Percentiles rank a stretch among this genome's conserved stretches.
Evolutionary conservation across 1,284 basidiomycete genomes (phyloP).

Genomic region (Leccinum subrobustum): DNA sequence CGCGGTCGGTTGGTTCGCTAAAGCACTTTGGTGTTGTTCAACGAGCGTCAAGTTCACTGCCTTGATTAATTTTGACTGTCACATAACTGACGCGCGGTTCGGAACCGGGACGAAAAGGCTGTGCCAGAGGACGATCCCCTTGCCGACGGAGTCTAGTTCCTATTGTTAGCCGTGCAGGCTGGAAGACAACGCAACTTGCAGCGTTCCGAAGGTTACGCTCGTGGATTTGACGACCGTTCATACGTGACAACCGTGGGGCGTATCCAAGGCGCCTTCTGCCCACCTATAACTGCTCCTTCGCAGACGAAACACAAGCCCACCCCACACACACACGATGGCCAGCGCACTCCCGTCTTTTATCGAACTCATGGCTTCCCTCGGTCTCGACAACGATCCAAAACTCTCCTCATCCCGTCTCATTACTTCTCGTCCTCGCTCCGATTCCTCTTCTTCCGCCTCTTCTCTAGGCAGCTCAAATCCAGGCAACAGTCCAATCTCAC

Average conservation of each 20-base stretch:
- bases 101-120: slow-evolving; percentile 22
- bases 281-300: slow-evolving; percentile 29
- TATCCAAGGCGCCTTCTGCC: slow-evolving; percentile 31
- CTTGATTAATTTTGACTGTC: slow-evolving; percentile 4
- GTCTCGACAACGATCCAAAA: slow-evolving; percentile 50
- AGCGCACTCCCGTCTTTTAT: slow-evolving; percentile 75
- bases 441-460: slow-evolving; percentile 34
- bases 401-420: slow-evolving; percentile 28
- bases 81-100: slow-evolving; percentile 15
- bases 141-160: slow-evolving; percentile 32
- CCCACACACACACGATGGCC: slow-evolving; percentile 44
- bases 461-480: slow-evolving; percentile 29
- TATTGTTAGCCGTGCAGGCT: slow-evolving; percentile 37
- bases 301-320: slow-evolving; percentile 25
- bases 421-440: slow-evolving; percentile 31
- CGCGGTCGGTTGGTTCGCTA: neutral
- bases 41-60: slow-evolving; percentile 3
- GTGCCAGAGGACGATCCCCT: slow-evolving; percentile 32
- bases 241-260: slow-evolving; percentile 39
- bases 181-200: slow-evolving; percentile 34
- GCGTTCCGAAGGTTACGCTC: slow-evolving; percentile 41
- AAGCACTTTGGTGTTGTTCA: neutral
- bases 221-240: slow-evolving; percentile 38
- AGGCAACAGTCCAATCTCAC: slow-evolving; percentile 32
- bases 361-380: slow-evolving; percentile 78